Percentiles rank a stretch among this genome's conserved stretches.
These are phyloP conservation scores for Exophiala sp. DNA, from an alignment of 2,329 filamentous ascomycete species.

Conservation along the genomic window DNA sequence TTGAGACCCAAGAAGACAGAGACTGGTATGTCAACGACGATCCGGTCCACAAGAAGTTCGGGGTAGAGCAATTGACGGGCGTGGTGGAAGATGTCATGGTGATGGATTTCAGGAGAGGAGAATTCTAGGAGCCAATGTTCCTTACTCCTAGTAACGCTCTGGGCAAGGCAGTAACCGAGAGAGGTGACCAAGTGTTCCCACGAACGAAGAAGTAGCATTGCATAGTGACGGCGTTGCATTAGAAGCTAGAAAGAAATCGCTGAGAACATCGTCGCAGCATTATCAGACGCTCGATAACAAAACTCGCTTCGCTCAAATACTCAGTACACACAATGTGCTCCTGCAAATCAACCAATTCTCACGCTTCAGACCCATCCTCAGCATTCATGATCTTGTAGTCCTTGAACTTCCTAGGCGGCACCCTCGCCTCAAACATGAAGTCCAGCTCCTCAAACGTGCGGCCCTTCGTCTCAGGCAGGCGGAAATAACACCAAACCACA, in stretches of 20 bases:
- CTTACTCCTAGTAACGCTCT: not conserved
- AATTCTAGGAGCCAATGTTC: not conserved
- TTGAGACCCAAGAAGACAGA: conserved; percentile 60
- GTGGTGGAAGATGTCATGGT: conserved; percentile 17
- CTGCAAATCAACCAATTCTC: not conserved
- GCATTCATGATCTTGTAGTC: conserved; percentile 11
- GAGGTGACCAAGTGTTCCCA: not conserved
- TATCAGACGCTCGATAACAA: too few species aligned
- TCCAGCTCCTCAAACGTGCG: conserved; percentile 33
- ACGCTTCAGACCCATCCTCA: conserved; percentile 1
- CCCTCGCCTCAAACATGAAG: conserved; percentile 28
- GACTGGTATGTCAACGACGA: conserved; percentile 66
- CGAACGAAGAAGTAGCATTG: too few species aligned
- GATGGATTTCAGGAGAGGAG: conserved; percentile 9
- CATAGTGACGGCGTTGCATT: too few species aligned
- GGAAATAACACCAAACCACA: conserved; percentile 35
- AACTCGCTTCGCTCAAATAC: too few species aligned
- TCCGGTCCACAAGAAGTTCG: conserved; percentile 35
- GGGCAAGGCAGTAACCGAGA: not conserved
- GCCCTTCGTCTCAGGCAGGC: conserved; percentile 29
- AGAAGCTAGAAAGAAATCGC: too few species aligned
- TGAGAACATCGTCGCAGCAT: too few species aligned
- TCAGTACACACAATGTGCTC: too few species aligned
- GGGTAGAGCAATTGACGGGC: conserved; percentile 8
- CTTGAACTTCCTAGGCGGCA: conserved; percentile 25